Evolutionary conservation across 176 grass and related monocot species (phyloP).

Genomic region (Lolium multiflorum): DNA sequence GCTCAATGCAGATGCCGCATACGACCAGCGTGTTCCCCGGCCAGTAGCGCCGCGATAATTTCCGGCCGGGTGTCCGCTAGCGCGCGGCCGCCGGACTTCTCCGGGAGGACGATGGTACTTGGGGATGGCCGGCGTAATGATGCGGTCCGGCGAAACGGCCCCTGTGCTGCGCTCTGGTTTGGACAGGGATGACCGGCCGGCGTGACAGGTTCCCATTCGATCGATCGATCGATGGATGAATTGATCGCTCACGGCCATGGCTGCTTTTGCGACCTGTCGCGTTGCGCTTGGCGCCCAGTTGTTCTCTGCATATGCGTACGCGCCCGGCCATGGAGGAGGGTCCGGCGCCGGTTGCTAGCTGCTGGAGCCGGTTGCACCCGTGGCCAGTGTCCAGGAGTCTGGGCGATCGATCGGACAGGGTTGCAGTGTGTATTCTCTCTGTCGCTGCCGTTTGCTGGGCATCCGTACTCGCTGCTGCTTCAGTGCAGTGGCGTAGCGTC

Average conservation of each 20-base stretch:
- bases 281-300: conserved; percentile 56
- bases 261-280: conserved; percentile 57
- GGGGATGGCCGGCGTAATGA: background rate
- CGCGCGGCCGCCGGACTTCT: background rate
- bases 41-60: conserved; percentile 15
- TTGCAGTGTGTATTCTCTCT: background rate
- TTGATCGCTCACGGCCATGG: background rate
- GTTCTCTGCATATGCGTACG: conserved; percentile 40
- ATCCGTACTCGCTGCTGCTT: too few relatives aligned
- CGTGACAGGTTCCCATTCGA: background rate
- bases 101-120: background rate
- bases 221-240: background rate
- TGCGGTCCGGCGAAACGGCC: conserved; percentile 49
- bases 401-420: background rate
- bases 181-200: background rate
- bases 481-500: background rate
- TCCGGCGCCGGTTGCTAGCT: background rate
- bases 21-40: background rate
- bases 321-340: background rate
- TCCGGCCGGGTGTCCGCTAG: conserved; percentile 8
- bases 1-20: background rate
- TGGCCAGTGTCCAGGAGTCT: background rate
- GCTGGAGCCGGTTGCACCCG: background rate
- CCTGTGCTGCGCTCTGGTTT: background rate
- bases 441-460: background rate